A percentile compares a stretch with the other conserved stretches of the same genome.
These are phyloP conservation scores for Luvunga scandens DNA, from an alignment of 345 rosid species.

Conservation along the genomic window DNA sequence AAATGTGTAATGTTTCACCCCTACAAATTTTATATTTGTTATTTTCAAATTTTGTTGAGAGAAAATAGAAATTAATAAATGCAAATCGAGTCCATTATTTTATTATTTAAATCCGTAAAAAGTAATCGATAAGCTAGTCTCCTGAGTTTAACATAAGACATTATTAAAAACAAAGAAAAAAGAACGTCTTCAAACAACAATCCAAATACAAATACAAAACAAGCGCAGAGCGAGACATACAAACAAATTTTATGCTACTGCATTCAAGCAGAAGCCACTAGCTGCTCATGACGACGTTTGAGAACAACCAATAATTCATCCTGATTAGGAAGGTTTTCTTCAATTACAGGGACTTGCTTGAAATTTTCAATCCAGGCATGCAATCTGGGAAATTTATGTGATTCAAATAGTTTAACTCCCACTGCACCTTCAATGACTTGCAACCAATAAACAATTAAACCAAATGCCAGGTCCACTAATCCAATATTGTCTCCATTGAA, in stretches of 20 bases:
- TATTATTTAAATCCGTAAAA: no score
- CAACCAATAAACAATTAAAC: background rate
- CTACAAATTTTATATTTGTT: no score
- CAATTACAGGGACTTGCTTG: background rate
- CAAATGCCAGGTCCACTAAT: background rate
- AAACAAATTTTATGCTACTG: background rate
- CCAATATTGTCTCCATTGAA: conserved; percentile 7
- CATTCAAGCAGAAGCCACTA: background rate
- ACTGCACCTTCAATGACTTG: background rate
- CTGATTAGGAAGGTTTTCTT: background rate
- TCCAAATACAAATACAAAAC: background rate
- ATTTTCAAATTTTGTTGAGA: no score
- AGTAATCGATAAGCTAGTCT: no score
- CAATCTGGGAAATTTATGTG: background rate
- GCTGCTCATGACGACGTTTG: background rate
- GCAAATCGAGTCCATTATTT: no score
- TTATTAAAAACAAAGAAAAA: no score
- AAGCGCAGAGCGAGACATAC: background rate
- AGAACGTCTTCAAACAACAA: no score
- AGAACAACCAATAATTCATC: background rate
- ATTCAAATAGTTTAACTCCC: background rate
- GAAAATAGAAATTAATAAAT: no score
- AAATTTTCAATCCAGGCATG: background rate
- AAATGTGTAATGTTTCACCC: no score
- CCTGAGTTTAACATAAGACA: no score